Evolutionary conservation across 2,329 filamentous ascomycete genomes (phyloP), one percentile per base, ranked within the genome.

Genomic region (Neonectria punicea): DNA sequence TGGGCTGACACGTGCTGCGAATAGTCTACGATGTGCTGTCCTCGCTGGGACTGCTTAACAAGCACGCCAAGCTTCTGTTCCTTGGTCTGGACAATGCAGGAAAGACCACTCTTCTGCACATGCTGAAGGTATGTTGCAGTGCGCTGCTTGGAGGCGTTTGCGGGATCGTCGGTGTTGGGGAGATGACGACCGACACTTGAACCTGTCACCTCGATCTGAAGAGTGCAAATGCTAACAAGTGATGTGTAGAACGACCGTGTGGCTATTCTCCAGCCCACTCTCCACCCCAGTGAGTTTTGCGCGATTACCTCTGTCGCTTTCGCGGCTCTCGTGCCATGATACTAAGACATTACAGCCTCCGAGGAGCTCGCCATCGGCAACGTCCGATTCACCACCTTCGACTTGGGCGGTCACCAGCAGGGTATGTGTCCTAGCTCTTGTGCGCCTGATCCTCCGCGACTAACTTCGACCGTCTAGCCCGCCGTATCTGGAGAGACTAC

Each of bases 401-500:
- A 97, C 81, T 85, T 97, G 65, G 94, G 94, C 79, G 94, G 94
- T 82, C 94, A 97, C 84, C 92, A 96, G 83, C 94, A 98, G 86
- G 92, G 92, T 91, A 84, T 55, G 81, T 77, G 25, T 22, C 51
- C 11, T 2, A 18, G 32, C 44, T 47, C 43, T 1, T 25, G 41
- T 44, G 13, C 32, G 10, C 47, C 43, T 13, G 20, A 30, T 44
- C 5, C 22, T 10, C 28, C 5, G 14, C 28, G n/a, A 54, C 53
- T 68, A 54, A 70, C 36, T 10, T 13, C n/a, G 14, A 25, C 30
- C 25, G 25, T n/a, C n/a, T 18, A 94, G 94, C 94, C 69, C 93
- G 94, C 73, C 93, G 94, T 76, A 90, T 97, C 75, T 97, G 94
- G 94, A 95, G 94, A 81, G 94, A 97, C 79, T 97, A 97, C 84